Conservation (phyloP, 2,329 filamentous ascomycete genomes). For the Neonectria neomacrospora region DNA sequence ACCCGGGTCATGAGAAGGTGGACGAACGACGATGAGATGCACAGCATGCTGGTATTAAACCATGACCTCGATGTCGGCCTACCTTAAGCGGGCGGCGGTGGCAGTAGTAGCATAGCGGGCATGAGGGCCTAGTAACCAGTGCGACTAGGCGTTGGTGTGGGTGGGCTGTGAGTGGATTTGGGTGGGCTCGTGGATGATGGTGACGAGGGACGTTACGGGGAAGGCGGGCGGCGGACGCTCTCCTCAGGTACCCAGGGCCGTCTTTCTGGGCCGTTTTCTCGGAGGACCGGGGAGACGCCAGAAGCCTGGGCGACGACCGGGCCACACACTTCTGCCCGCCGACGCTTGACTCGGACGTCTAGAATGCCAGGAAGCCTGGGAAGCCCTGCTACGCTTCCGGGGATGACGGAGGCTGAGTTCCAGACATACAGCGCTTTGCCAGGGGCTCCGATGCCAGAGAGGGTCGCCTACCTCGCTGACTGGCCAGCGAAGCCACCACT, state of each 20-base stretch:
- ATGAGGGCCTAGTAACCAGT: slow-evolving; percentile 21
- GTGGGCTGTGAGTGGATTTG: slow-evolving; percentile 42
- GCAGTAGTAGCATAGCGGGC: slow-evolving; percentile 36
- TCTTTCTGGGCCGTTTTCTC: slow-evolving; percentile 15
- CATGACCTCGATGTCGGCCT: slow-evolving; percentile 32
- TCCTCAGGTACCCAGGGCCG: slow-evolving; percentile 10
- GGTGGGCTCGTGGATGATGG: slow-evolving; percentile 36
- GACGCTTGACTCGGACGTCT: slow-evolving; percentile 18
- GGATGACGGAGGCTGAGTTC: slow-evolving; percentile 34
- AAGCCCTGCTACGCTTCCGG: slow-evolving; percentile 20
- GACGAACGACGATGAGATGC: slow-evolving; percentile 34
- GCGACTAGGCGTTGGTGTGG: slow-evolving; percentile 36
- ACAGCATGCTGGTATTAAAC: slow-evolving; percentile 41
- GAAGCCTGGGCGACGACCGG: slow-evolving; percentile 9
- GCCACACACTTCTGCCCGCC: slow-evolving; percentile 11
- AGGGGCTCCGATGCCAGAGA: slow-evolving; percentile 20
- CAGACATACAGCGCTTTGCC: slow-evolving; percentile 13
- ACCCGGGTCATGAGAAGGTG: slow-evolving; percentile 34
- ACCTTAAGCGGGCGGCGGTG: slow-evolving; percentile 35
- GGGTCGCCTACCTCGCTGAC: slow-evolving; percentile 31
- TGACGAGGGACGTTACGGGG: slow-evolving; percentile 37
- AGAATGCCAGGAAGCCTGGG: slow-evolving; percentile 19
- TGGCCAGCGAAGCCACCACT: slow-evolving; percentile 35
- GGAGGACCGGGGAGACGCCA: not conserved
- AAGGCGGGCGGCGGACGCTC: slow-evolving; percentile 36